phyloP scores from a whole-genome alignment of 176 grass and related monocot species.

The Musa troglodytarum region DNA sequence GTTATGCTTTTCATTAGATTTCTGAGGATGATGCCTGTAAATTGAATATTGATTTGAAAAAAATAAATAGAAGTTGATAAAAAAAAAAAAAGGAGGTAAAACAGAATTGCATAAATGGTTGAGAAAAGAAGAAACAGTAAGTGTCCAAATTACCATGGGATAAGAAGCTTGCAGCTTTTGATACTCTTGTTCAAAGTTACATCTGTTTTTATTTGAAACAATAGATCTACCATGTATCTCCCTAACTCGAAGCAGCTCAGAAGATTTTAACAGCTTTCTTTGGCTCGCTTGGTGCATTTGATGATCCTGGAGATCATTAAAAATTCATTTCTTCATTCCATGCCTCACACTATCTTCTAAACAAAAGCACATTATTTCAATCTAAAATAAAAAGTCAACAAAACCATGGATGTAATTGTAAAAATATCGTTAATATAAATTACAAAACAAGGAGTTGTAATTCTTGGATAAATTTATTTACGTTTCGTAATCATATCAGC shows the following conservation, averaged over 20 bases:
- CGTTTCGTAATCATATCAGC: neutral
- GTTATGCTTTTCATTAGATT: neutral
- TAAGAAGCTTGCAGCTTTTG: conserved; percentile 48
- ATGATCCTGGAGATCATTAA: neutral
- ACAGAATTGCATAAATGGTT: too few relatives aligned
- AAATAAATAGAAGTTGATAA: too few relatives aligned
- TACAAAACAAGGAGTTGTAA: neutral
- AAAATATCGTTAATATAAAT: too few relatives aligned
- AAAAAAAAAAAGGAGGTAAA: too few relatives aligned
- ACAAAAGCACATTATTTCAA: neutral
- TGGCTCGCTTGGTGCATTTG: neutral
- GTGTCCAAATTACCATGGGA: conserved; percentile 31
- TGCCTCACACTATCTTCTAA: neutral
- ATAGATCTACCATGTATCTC: conserved; percentile 51
- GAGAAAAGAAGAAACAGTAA: neutral
- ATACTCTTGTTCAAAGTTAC: conserved; percentile 47
- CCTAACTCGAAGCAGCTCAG: conserved; percentile 44
- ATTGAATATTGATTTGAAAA: neutral
- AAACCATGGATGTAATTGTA: neutral
- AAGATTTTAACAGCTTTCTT: conserved; percentile 38
- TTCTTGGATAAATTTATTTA: neutral
- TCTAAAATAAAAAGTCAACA: neutral
- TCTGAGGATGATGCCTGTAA: neutral
- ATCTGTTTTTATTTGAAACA: conserved; percentile 26
- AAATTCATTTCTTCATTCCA: neutral